Evolutionary conservation across 192 early-diverging fungal species (phyloP), one percentile per base, ranked within the genome.

Genomic region (Phycomyces nitens): DNA sequence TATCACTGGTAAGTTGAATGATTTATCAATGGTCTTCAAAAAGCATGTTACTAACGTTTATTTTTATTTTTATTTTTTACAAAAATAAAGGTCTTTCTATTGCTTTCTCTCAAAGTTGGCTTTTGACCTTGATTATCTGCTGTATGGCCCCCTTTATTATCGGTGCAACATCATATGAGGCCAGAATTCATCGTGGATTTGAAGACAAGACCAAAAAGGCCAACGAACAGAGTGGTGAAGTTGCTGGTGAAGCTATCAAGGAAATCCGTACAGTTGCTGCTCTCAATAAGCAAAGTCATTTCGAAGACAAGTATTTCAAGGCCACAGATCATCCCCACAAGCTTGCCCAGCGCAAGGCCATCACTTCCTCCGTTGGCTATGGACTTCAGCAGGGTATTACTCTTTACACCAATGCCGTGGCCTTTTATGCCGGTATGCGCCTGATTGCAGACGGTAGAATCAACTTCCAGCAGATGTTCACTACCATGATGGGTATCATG

Each of bases 241-340:
- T 92, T 59, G 92, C 93, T 23, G 80, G 84, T 66, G 93, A 97
- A 76, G 89, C 92, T 4, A 88, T 96, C 29, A 72, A 82, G 21
- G 87, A 90, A 58, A 89, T 97, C 26, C 90, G 92, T 53, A 97
- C 95, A 1, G 89, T 97, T 22, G 84, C 89, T 38, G 79, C 92
- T 9, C 80, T 97, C 27, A 89, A 83, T 11, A 83, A 86, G 47
- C 86, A 94, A 71, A 67, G 75, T n/a, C 70, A 72, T 18, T 96
- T 98, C 66, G 83, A 86, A 58, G 59, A 74, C 14, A 76, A 78
- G 50, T 97, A 89, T 64, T 60, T 68, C 20, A 70, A 71, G 3
- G 84, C 85, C 49, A 87, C 88, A 55, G 65, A 79, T 2, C 77
- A 69, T 10, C 93, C 93, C 0, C 89, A 97, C 74, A 66, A 79